These are phyloP conservation scores for Populus davidiana DNA, from an alignment of 345 rosid genomes.

Conservation along the genomic window DNA sequence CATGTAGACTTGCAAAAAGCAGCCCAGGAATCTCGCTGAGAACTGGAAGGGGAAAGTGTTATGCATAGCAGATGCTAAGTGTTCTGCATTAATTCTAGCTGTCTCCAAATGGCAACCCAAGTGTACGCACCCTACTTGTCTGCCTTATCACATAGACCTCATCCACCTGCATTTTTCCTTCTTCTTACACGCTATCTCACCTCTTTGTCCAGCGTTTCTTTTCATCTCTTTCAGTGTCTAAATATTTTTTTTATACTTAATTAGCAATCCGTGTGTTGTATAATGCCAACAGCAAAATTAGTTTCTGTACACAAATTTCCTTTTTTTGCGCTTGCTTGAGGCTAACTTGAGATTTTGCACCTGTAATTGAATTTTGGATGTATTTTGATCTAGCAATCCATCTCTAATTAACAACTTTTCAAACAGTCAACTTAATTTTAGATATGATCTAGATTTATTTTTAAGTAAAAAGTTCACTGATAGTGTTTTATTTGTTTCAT, in stretches of 20 bases:
- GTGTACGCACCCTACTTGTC: slow-evolving; percentile 1
- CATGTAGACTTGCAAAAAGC: slow-evolving; percentile 1
- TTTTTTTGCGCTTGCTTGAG: not conserved
- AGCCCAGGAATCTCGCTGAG: slow-evolving; percentile 38
- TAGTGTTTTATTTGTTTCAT: not conserved
- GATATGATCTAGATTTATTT: not conserved
- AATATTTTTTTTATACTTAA: not conserved
- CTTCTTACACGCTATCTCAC: slow-evolving; percentile 9
- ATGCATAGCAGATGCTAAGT: not conserved
- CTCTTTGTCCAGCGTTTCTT: slow-evolving; percentile 3
- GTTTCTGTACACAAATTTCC: not conserved
- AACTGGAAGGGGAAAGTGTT: not conserved
- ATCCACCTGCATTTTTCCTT: slow-evolving; percentile 10
- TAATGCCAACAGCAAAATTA: not conserved
- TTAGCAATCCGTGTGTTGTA: not conserved
- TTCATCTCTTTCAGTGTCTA: not conserved
- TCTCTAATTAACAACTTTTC: not conserved
- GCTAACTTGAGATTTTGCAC: not conserved
- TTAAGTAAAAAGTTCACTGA: not conserved
- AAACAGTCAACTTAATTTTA: not conserved
- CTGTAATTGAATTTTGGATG: not conserved
- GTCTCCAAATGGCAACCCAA: slow-evolving; percentile 31
- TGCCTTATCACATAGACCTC: slow-evolving; percentile 17
- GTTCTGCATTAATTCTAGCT: not conserved
- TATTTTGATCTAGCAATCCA: not conserved